Percentiles rank a stretch among this genome's conserved stretches.
Evolutionary conservation across 192 early-diverging fungal species (phyloP).

Genomic region (Backusella tarrabulga): DNA sequence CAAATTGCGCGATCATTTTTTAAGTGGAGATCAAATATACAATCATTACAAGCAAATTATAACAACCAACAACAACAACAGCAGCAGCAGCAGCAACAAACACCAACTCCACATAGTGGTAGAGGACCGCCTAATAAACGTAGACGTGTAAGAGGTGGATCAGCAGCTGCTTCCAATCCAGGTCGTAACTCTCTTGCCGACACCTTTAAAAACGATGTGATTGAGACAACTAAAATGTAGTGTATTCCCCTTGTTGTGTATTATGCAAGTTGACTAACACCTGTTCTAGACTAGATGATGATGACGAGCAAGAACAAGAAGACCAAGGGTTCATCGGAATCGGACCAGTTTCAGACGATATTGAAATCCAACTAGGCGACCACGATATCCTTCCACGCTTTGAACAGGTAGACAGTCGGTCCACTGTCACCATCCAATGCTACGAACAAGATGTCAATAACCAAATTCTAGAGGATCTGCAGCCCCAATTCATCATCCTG

Average conservation of each 20-base stretch:
- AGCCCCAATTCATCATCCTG: conserved; percentile 84
- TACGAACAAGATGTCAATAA: conserved; percentile 65
- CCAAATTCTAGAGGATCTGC: conserved; percentile 60
- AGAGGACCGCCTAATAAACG: conserved; percentile 51
- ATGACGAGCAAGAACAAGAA: conserved; percentile 40
- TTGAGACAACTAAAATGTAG: conserved; percentile 8
- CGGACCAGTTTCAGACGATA: not conserved
- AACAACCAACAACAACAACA: not conserved
- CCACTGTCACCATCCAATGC: conserved; percentile 53
- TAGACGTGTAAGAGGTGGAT: conserved; percentile 47
- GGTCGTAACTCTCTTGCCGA: conserved; percentile 34
- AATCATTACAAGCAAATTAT: conserved; percentile 24
- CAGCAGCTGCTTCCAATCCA: conserved; percentile 35
- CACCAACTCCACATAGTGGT: not conserved
- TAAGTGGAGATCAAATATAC: conserved; percentile 65
- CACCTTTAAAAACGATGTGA: conserved; percentile 16
- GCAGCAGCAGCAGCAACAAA: not conserved
- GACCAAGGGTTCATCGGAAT: conserved; percentile 28
- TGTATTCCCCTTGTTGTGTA: not conserved
- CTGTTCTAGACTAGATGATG: not conserved
- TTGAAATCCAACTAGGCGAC: conserved; percentile 12
- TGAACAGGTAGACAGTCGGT: conserved; percentile 43
- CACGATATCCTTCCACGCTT: conserved; percentile 42
- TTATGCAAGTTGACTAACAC: not conserved
- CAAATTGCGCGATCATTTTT: conserved; percentile 69